Percentiles rank a stretch among this genome's conserved stretches.
Evolutionary conservation across 768 basidiomycete species (phyloP).

Genomic region (Pisolithus tinctorius): DNA sequence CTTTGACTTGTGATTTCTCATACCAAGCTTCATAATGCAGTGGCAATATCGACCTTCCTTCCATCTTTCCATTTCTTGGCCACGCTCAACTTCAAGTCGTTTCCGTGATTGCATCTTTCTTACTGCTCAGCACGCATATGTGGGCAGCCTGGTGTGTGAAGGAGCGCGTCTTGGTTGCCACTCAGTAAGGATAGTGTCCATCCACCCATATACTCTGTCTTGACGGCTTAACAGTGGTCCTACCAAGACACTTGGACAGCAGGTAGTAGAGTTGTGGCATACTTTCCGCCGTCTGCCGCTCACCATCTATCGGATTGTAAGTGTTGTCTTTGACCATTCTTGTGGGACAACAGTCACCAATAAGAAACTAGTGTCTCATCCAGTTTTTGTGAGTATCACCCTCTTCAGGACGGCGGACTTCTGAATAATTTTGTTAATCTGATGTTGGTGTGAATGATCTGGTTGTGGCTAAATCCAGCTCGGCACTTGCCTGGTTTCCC

Average conservation of each 20-base stretch:
- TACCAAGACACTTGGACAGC: slow-evolving; percentile 28
- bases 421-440: neutral
- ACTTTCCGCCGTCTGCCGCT: slow-evolving; percentile 65
- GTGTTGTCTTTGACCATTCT: slow-evolving; percentile 24
- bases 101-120: slow-evolving; percentile 61
- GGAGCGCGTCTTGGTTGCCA: slow-evolving; percentile 64
- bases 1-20: neutral
- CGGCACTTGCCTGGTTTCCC: slow-evolving; percentile 91
- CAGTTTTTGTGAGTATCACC: slow-evolving; percentile 63
- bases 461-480: slow-evolving; percentile 31
- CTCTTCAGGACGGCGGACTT: neutral
- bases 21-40: slow-evolving; percentile 28
- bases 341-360: slow-evolving; percentile 5
- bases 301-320: slow-evolving; percentile 74
- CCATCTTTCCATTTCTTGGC: slow-evolving; percentile 67
- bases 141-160: slow-evolving; percentile 55
- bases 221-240: slow-evolving; percentile 3
- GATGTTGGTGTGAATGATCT: too few relatives aligned
- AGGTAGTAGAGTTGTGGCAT: slow-evolving; percentile 63
- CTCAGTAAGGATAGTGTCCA: slow-evolving; percentile 16
- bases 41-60: slow-evolving; percentile 73
- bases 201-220: neutral
- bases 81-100: slow-evolving; percentile 76
- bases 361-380: slow-evolving; percentile 51
- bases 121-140: slow-evolving; percentile 61